These are phyloP conservation scores for Amanita rimosa DNA, from an alignment of 768 basidiomycete species.

Conservation along the genomic window DNA sequence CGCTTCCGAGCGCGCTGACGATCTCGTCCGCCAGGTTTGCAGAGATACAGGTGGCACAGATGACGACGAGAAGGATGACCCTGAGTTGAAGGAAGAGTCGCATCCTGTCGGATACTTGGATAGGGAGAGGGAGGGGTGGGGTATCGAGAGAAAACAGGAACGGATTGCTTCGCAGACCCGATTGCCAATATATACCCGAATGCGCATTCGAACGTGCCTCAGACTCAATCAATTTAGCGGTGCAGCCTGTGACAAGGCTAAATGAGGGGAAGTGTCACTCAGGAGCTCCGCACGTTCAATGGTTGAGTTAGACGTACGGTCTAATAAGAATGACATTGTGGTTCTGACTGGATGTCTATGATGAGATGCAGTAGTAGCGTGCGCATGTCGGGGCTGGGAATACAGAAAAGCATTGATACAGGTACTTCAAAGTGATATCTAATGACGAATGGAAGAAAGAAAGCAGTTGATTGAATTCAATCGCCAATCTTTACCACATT, in stretches of 20 bases:
- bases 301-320: no score
- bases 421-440: background rate
- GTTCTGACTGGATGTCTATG: background rate
- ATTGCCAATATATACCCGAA: background rate
- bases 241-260: no score
- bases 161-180: background rate
- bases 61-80: conserved; percentile 8
- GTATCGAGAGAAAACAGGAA: background rate
- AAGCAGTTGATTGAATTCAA: background rate
- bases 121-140: background rate
- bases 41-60: conserved; percentile 8
- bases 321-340: no score
- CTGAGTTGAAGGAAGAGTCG: conserved; percentile 6
- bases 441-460: background rate
- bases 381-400: background rate
- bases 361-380: background rate
- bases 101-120: background rate
- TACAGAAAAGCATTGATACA: conserved; percentile 6
- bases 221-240: no score
- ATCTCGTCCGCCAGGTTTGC: conserved; percentile 29
- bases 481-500: background rate
- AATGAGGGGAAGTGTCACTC: no score
- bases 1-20: conserved; percentile 29
- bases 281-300: no score
- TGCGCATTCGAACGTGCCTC: no score